Conservation (phyloP, 225 moss, liverwort and hornwort species). For the Physcomitrellopsis africana region DNA sequence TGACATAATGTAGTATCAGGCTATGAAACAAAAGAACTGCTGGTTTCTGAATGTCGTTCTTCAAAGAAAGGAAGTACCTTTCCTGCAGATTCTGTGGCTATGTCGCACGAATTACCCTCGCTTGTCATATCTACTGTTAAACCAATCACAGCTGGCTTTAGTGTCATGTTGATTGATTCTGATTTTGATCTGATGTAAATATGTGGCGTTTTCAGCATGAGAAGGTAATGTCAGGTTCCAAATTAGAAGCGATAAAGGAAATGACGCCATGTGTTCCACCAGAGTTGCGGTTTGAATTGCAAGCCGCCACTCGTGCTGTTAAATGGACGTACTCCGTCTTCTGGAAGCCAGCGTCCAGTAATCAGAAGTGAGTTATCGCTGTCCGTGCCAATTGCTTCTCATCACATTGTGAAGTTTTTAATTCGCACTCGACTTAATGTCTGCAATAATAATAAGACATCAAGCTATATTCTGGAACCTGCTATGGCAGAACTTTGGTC, state of each 20-base stretch:
- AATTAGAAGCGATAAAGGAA: conserved; percentile 27
- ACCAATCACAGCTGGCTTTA: neutral
- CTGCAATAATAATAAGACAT: neutral
- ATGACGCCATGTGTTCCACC: conserved; percentile 34
- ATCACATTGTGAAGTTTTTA: neutral
- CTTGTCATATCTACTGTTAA: neutral
- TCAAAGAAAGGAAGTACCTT: neutral
- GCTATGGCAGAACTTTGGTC: conserved; percentile 58
- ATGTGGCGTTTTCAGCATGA: conserved; percentile 40
- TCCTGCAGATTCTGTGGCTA: conserved; percentile 3
- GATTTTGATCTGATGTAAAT: neutral
- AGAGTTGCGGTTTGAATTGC: conserved; percentile 64
- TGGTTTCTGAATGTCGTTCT: neutral
- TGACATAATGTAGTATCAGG: neutral
- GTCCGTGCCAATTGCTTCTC: conserved; percentile 3
- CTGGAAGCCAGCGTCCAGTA: conserved; percentile 61
- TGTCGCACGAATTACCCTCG: neutral
- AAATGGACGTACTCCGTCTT: conserved; percentile 94
- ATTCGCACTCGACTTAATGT: neutral
- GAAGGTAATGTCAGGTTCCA: conserved; percentile 37
- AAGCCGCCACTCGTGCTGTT: conserved; percentile 80
- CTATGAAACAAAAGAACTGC: neutral
- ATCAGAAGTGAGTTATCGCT: conserved; percentile 56
- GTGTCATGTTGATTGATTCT: conserved; percentile 9
- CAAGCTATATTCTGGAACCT: neutral